Evolutionary conservation across 73 alveolate species (phyloP).

Genomic region (Paraurostyla sp.): DNA sequence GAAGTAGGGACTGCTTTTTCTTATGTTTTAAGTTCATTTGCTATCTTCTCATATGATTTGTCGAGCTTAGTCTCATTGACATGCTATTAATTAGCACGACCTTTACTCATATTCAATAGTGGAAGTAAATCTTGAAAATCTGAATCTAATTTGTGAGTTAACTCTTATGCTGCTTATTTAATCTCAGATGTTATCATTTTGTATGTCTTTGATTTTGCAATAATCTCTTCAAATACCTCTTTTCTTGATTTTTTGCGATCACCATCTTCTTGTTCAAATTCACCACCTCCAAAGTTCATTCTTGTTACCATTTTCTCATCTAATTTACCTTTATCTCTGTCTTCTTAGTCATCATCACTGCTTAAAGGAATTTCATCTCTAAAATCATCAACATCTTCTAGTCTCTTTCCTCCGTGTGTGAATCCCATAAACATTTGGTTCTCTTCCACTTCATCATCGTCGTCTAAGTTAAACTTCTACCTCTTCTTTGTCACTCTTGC

Average conservation of each 20-base stretch:
- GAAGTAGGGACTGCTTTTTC: not conserved
- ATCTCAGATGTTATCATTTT: conserved; percentile 57
- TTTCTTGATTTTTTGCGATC: conserved; percentile 37
- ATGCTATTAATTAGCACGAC: not conserved
- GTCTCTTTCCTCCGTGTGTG: conserved; percentile 58
- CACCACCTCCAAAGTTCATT: conserved; percentile 67
- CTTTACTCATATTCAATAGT: not conserved
- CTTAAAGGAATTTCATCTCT: conserved; percentile 19
- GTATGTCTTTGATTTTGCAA: conserved; percentile 48
- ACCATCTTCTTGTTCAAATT: not conserved
- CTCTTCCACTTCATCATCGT: conserved; percentile 26
- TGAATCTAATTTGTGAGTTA: conserved; percentile 5
- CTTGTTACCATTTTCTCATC: conserved; percentile 54
- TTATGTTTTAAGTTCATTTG: not conserved
- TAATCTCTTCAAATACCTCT: conserved; percentile 64
- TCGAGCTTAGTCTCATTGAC: not conserved
- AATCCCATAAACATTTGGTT: not conserved
- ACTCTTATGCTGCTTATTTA: conserved; percentile 46
- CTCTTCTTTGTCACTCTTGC: conserved; percentile 14
- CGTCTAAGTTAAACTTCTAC: conserved; percentile 48
- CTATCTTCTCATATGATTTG: not conserved
- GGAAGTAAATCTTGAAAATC: not conserved
- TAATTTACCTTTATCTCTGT: conserved; percentile 25
- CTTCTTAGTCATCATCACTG: conserved; percentile 18
- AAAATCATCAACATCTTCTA: conserved; percentile 56